These are phyloP conservation scores for Dipteronia sinensis DNA, from an alignment of 345 rosid genomes.

Conservation along the genomic window DNA sequence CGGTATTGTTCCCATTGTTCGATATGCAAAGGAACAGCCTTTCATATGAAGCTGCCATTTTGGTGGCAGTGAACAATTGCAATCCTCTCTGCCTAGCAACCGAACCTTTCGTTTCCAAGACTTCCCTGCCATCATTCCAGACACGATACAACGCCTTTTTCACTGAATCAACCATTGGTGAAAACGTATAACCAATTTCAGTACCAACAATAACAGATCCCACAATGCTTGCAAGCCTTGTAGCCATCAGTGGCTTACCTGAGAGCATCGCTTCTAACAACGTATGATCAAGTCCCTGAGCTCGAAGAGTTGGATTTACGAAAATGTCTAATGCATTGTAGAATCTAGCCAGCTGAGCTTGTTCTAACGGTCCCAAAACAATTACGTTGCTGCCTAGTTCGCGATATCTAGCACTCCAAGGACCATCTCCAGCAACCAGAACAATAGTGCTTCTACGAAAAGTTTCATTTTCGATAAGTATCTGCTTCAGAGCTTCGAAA, in stretches of 20 bases:
- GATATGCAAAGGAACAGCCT: conserved; percentile 83
- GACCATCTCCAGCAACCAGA: conserved; percentile 92
- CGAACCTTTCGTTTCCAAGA: conserved; percentile 64
- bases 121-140: conserved; percentile 59
- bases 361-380: conserved; percentile 84
- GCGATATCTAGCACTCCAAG: conserved; percentile 83
- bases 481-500: conserved; percentile 71
- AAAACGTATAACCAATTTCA: conserved; percentile 73
- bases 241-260: conserved; percentile 79
- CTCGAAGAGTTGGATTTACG: conserved; percentile 84
- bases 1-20: conserved; percentile 20
- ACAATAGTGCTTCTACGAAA: conserved; percentile 51
- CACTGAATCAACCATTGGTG: conserved; percentile 68
- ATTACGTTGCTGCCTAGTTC: conserved; percentile 64
- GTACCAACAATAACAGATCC: conserved; percentile 65
- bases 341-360: conserved; percentile 67
- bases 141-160: conserved; percentile 52
- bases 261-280: conserved; percentile 86
- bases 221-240: conserved; percentile 83
- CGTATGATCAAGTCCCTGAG: conserved; percentile 92
- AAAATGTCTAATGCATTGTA: conserved; percentile 84
- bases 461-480: conserved; percentile 48
- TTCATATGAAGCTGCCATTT: conserved; percentile 90
- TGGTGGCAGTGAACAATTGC: conserved; percentile 77
- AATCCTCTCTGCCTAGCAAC: conserved; percentile 64